Conservation (phyloP, 345 rosid genomes). For the Corchorus olitorius region DNA sequence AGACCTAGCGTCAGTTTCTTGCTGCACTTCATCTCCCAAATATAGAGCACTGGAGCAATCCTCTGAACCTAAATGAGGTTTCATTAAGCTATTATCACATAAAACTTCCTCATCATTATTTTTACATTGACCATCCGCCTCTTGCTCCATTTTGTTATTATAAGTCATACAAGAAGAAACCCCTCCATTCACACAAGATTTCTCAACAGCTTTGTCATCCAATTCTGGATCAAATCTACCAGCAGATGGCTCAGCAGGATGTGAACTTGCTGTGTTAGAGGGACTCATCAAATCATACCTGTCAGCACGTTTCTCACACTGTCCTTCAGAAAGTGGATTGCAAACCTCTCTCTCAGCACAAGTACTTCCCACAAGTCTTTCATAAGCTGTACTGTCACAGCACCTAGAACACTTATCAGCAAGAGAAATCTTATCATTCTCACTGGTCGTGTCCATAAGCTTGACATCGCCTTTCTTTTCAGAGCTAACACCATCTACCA, state of each 20-base stretch:
- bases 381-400: constrained; percentile 8
- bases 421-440: constrained; percentile 22
- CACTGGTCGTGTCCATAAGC: constrained; percentile 26
- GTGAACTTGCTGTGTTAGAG: constrained; percentile 14
- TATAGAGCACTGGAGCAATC: constrained; percentile 27
- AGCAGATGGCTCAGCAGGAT: constrained; percentile 15
- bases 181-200: constrained; percentile 29
- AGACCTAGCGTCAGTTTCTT: constrained; percentile 7
- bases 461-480: constrained; percentile 25
- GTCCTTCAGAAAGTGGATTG: constrained; percentile 29
- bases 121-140: constrained; percentile 23
- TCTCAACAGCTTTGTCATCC: constrained; percentile 21
- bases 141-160: constrained; percentile 33
- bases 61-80: constrained; percentile 13
- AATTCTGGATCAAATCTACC: constrained; percentile 16
- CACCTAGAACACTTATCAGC: constrained; percentile 11
- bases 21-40: constrained; percentile 28
- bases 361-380: constrained; percentile 17
- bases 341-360: neutral
- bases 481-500: constrained; percentile 30
- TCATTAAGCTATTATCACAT: constrained; percentile 5
- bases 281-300: constrained; percentile 12
- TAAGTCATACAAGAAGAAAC: constrained; percentile 26
- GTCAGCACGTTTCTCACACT: constrained; percentile 2
- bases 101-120: constrained; percentile 10